These are phyloP conservation scores for Aspergillus fumigatiaffinis DNA, from an alignment of 2,329 filamentous ascomycete species.

Conservation along the genomic window DNA sequence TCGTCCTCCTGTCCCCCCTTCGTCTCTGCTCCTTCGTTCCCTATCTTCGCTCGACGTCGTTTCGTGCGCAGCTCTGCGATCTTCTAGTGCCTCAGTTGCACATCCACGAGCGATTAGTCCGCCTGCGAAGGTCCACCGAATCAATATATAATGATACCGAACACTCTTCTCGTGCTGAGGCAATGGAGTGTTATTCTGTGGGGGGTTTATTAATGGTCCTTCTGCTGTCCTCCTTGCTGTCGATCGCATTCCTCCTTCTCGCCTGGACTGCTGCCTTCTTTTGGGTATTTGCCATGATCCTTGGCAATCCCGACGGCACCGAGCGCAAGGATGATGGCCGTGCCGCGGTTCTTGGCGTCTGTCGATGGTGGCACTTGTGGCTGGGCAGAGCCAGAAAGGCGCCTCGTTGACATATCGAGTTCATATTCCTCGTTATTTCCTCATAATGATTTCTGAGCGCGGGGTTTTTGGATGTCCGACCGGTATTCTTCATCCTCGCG, in stretches of 20 bases:
- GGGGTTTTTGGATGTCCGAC: not conserved
- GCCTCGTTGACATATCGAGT: constrained; percentile 8
- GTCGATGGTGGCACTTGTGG: constrained; percentile 60
- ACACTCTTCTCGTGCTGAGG: constrained; percentile 23
- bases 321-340: constrained; percentile 59
- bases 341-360: constrained; percentile 55
- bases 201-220: constrained; percentile 49
- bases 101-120: constrained; percentile 39
- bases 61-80: constrained; percentile 48
- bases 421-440: not conserved
- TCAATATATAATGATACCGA: constrained; percentile 42
- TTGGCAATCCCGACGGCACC: constrained; percentile 60
- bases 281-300: constrained; percentile 58
- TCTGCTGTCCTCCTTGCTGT: constrained; percentile 54
- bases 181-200: constrained; percentile 33
- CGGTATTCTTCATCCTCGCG: constrained; percentile 1
- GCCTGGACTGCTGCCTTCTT: constrained; percentile 59
- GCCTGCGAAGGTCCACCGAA: constrained; percentile 20
- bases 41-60: constrained; percentile 43
- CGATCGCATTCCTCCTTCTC: constrained; percentile 53
- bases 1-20: constrained; percentile 51
- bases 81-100: constrained; percentile 53
- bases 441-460: not conserved
- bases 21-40: constrained; percentile 48
- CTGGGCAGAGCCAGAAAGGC: constrained; percentile 36